Base-by-base conservation (phyloP, 148 eudicot genomes). In the Pharnaceum exiguum region DNA sequence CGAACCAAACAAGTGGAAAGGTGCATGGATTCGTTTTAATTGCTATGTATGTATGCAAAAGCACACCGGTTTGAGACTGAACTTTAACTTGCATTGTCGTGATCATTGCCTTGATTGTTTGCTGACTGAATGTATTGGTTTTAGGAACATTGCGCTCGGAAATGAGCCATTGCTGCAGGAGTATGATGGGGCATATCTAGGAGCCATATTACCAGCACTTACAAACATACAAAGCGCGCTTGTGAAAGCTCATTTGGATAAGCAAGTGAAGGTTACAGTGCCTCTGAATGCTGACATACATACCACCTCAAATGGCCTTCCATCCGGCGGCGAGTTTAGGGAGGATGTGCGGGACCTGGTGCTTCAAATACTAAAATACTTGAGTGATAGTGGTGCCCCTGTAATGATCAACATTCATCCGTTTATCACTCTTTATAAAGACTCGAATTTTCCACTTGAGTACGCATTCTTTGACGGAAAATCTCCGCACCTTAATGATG, bases 101-200 rank as follows among this genome's bases (percentile, higher is more conserved):
- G n/a, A n/a, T n/a, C n/a, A n/a, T n/a, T n/a, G n/a, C n/a, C n/a
- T n/a, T n/a, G n/a, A n/a, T n/a, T n/a, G n/a, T n/a, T n/a, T n/a
- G n/a, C n/a, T n/a, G n/a, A n/a, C n/a, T n/a, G n/a, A n/a, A n/a
- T 68, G 31, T n/a, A 16, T 43, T 1, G 11, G 32, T 18, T 45
- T 36, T 79, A 90, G 97, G 73, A 87, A 90, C 56, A 85, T 90
- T 63, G 97, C 97, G 9, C 95, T 90, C 50, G 97, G 95, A n/a
- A 90, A 90, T 29, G 97, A 90, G 74, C 97, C 97, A 1, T 84
- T 82, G 72, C 72, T 90, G 64, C 55, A 62, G 54, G 78, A 95
- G 26, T 90, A 87, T 55, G 87, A 90, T 7, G 97, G 97, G 40
- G 77, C 52, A 63, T 90, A 84, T 61, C 81, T 87, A 35, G 59